Percentiles rank a stretch among this genome's conserved stretches.
Conservation (phyloP, 306 rosid genomes). For the Sindora glabra region DNA sequence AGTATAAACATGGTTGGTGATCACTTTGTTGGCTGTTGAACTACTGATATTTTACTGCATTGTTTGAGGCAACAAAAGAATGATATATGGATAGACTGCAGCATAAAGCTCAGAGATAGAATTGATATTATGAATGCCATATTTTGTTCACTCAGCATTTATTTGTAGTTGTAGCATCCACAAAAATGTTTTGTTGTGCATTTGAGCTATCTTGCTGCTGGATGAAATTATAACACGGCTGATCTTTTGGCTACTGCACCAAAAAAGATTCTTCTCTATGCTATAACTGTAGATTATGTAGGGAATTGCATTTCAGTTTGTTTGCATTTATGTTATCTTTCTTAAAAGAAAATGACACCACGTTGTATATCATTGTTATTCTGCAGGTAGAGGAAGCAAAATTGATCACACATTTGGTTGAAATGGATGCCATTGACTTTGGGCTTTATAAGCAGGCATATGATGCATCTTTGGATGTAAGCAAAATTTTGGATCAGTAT, state of each 20-base stretch:
- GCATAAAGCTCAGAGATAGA: slow-evolving; percentile 3
- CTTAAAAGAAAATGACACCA: not conserved
- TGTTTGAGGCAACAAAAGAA: no score
- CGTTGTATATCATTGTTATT: not conserved
- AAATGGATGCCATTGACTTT: slow-evolving; percentile 54
- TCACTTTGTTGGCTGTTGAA: slow-evolving; percentile 1
- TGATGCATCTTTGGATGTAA: slow-evolving; percentile 56
- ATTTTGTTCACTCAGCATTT: not conserved
- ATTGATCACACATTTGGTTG: slow-evolving; percentile 64
- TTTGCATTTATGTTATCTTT: not conserved
- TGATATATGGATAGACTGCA: not conserved
- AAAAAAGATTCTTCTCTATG: not conserved
- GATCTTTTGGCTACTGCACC: not conserved
- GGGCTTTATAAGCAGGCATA: slow-evolving; percentile 80
- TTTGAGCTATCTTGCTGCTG: not conserved
- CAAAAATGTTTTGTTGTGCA: not conserved
- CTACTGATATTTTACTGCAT: not conserved
- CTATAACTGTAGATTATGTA: slow-evolving; percentile 8
- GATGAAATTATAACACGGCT: not conserved
- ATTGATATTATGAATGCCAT: slow-evolving; percentile 5
- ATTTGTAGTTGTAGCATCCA: not conserved
- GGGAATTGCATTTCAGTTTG: not conserved
- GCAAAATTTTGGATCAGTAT: slow-evolving; percentile 60
- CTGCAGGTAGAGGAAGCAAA: slow-evolving; percentile 82
- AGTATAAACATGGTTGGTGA: not conserved